Evolutionary conservation across 176 grass and related monocot genomes (phyloP).

Genomic region (Ampelocalamus luodianensis): DNA sequence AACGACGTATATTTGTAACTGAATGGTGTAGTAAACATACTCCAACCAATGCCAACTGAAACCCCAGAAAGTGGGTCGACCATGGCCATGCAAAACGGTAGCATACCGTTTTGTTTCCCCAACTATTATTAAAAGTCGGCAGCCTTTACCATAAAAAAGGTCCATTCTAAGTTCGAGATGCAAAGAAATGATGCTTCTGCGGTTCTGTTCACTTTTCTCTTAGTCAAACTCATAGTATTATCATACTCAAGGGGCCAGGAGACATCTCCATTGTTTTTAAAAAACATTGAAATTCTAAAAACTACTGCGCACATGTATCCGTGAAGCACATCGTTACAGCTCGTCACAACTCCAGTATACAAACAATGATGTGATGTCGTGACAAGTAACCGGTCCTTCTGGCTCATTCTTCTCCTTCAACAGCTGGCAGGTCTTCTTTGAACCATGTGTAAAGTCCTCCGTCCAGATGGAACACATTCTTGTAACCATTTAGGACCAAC

Average conservation of each 20-base stretch:
- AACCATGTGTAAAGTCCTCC: constrained; percentile 89
- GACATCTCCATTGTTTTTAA: not conserved
- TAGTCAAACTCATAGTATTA: not conserved
- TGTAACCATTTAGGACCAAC: constrained; percentile 84
- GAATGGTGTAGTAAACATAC: no score
- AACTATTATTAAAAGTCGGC: not conserved
- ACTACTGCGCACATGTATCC: constrained; percentile 5
- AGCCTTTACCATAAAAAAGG: not conserved
- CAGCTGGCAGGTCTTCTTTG: constrained; percentile 79
- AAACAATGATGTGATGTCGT: not conserved
- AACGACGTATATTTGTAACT: no score
- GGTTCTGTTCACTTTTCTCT: not conserved
- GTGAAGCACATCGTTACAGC: constrained; percentile 3
- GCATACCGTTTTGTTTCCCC: not conserved
- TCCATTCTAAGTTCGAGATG: not conserved
- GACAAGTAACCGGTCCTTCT: not conserved
- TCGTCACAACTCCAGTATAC: constrained; percentile 12
- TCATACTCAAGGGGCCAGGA: constrained; percentile 7
- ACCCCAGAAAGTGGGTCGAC: not conserved
- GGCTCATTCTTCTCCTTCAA: constrained; percentile 59
- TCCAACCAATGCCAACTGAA: no score
- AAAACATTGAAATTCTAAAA: not conserved
- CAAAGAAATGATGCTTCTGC: not conserved
- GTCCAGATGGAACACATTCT: constrained; percentile 86
- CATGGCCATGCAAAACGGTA: not conserved